phyloP scores from a whole-genome alignment of 1,284 basidiomycete species.

The Cutaneotrichosporon sp. region DNA sequence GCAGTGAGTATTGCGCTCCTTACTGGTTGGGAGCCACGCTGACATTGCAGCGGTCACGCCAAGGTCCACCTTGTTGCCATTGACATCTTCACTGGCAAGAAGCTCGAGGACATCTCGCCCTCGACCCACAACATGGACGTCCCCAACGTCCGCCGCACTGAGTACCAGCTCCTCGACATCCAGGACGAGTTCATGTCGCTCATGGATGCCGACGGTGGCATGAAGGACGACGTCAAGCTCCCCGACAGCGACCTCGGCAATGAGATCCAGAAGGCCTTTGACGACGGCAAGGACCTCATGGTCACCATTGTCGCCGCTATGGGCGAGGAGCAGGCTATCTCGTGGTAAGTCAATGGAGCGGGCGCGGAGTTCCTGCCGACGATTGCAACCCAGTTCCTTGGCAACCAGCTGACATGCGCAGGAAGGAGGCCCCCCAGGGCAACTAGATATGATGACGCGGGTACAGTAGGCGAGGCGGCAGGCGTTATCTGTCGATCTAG shows the following conservation, averaged over 20 bases:
- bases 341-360: neutral
- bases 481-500: constrained; percentile 1
- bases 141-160: constrained; percentile 85
- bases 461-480: constrained; percentile 5
- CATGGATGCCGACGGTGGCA: constrained; percentile 75
- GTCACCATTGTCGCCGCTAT: constrained; percentile 90
- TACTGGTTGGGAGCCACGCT: neutral
- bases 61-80: constrained; percentile 97
- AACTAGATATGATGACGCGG: constrained; percentile 7
- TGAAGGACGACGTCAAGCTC: constrained; percentile 95
- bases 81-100: constrained; percentile 92
- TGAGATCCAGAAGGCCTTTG: constrained; percentile 71
- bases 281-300: constrained; percentile 74
- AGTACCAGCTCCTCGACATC: constrained; percentile 90
- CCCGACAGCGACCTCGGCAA: constrained; percentile 83
- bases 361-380: neutral
- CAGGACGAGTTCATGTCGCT: constrained; percentile 92
- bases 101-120: constrained; percentile 96
- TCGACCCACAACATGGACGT: constrained; percentile 81
- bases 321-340: constrained; percentile 56
- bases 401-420: neutral
- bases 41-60: constrained; percentile 73
- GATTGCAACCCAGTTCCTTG: neutral
- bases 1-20: constrained; percentile 56
- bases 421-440: constrained; percentile 12